These are phyloP conservation scores for Farysia itapuensis DNA, from an alignment of 1,284 basidiomycete genomes.

Conservation along the genomic window DNA sequence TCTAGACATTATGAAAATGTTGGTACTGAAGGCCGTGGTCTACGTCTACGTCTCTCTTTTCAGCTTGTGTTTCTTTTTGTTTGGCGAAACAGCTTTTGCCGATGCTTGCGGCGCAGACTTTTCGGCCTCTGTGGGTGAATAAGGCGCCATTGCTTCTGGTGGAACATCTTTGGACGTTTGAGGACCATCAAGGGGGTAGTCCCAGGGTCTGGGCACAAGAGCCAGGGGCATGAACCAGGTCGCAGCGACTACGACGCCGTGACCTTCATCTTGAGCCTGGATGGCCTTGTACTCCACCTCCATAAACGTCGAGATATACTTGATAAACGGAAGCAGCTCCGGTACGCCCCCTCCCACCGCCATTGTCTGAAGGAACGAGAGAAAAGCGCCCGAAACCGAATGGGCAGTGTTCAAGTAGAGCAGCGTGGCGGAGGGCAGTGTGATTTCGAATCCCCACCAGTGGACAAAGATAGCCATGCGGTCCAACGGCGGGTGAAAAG, in stretches of 20 bases:
- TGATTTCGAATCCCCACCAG: constrained; percentile 57
- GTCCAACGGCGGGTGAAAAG: constrained; percentile 45
- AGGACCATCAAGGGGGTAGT: constrained; percentile 29
- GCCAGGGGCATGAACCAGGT: constrained; percentile 50
- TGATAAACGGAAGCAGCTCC: constrained; percentile 51
- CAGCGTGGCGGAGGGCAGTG: constrained; percentile 46
- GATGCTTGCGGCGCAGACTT: too few relatives aligned
- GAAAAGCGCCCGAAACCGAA: constrained; percentile 43
- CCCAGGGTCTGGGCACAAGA: constrained; percentile 37
- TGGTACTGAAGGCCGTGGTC: too few relatives aligned
- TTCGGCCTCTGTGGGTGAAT: too few relatives aligned
- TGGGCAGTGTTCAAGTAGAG: constrained; percentile 48
- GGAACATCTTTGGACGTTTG: too few relatives aligned
- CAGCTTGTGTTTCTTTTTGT: too few relatives aligned
- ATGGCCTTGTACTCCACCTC: constrained; percentile 54
- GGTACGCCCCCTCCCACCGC: constrained; percentile 45
- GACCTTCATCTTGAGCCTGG: constrained; percentile 38
- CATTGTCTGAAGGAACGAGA: constrained; percentile 51
- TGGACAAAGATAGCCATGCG: constrained; percentile 53
- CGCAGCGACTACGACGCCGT: constrained; percentile 47
- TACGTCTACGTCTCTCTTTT: too few relatives aligned
- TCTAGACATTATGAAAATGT: too few relatives aligned
- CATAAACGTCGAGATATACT: constrained; percentile 49
- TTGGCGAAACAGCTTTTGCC: too few relatives aligned
- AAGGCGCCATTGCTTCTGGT: too few relatives aligned